phyloP scores from a whole-genome alignment of 805 yeast genomes.

The Hemisphaericaspora nanyangensis region DNA sequence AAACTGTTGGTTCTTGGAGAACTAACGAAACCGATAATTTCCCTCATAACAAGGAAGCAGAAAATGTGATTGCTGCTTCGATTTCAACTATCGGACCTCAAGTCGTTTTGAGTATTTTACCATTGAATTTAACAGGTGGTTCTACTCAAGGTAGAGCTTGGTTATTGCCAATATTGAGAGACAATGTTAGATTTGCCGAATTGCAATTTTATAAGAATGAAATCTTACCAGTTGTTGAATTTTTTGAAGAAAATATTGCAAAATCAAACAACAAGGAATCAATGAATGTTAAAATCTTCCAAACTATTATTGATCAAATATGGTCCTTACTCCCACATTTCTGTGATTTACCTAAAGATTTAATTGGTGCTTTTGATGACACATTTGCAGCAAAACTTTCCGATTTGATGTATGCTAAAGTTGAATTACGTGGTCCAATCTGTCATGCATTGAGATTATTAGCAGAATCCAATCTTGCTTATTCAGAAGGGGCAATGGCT shows the following conservation, averaged over 20 bases:
- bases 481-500: constrained; percentile 54
- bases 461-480: constrained; percentile 71
- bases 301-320: constrained; percentile 84
- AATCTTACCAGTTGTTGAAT: constrained; percentile 61
- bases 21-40: constrained; percentile 68
- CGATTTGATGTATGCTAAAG: constrained; percentile 68
- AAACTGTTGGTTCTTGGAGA: constrained; percentile 81
- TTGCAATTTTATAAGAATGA: constrained; percentile 59
- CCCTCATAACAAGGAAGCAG: constrained; percentile 70
- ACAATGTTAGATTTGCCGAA: constrained; percentile 69
- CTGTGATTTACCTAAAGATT: constrained; percentile 81
- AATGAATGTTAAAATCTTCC: constrained; percentile 70
- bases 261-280: constrained; percentile 49
- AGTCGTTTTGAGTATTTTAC: constrained; percentile 66
- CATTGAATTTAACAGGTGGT: constrained; percentile 67
- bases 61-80: constrained; percentile 74
- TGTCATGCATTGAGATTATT: constrained; percentile 77
- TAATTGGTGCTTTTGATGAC: constrained; percentile 59
- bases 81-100: constrained; percentile 85
- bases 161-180: constrained; percentile 88
- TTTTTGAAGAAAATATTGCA: constrained; percentile 48
- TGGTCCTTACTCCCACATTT: constrained; percentile 91
- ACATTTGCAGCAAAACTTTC: constrained; percentile 75
- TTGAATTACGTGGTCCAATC: constrained; percentile 72
- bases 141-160: constrained; percentile 92